Evolutionary conservation across 805 yeast species (phyloP).

Genomic region (Candida railenensis): DNA sequence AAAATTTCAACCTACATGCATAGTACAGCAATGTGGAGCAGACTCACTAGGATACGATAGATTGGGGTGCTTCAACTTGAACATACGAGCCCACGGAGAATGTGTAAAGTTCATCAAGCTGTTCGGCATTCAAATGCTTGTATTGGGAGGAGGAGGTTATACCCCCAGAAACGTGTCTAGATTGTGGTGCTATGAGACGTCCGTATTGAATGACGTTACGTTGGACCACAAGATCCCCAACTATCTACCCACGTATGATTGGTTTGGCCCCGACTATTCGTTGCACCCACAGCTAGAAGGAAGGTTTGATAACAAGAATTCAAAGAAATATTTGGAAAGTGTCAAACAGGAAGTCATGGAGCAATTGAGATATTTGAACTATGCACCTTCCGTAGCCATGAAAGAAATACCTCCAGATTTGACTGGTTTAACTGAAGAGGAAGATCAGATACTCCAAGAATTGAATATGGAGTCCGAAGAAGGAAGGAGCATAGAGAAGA

Average conservation of each 20-base stretch:
- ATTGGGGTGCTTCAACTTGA: conserved; percentile 88
- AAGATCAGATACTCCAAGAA: conserved; percentile 36
- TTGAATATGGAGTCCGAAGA: conserved; percentile 29
- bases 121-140: conserved; percentile 87
- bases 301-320: conserved; percentile 78
- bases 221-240: conserved; percentile 54
- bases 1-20: conserved; percentile 89
- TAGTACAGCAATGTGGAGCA: conserved; percentile 96
- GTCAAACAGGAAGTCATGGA: conserved; percentile 75
- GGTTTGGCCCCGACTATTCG: conserved; percentile 89
- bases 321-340: conserved; percentile 78
- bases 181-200: conserved; percentile 94
- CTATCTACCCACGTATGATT: conserved; percentile 69
- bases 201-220: conserved; percentile 64
- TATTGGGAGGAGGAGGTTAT: conserved; percentile 97
- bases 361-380: conserved; percentile 74
- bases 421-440: conserved; percentile 43
- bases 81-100: conserved; percentile 92
- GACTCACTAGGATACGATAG: conserved; percentile 93
- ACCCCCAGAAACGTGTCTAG: conserved; percentile 94
- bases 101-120: conserved; percentile 88
- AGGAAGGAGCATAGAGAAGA: conserved; percentile 8
- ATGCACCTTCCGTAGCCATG: conserved; percentile 96
- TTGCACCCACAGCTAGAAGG: conserved; percentile 69
- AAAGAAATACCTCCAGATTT: conserved; percentile 78